Evolutionary conservation across 306 rosid genomes (phyloP), one percentile per base, ranked within the genome.

Genomic region (Quercus wislizeni): DNA sequence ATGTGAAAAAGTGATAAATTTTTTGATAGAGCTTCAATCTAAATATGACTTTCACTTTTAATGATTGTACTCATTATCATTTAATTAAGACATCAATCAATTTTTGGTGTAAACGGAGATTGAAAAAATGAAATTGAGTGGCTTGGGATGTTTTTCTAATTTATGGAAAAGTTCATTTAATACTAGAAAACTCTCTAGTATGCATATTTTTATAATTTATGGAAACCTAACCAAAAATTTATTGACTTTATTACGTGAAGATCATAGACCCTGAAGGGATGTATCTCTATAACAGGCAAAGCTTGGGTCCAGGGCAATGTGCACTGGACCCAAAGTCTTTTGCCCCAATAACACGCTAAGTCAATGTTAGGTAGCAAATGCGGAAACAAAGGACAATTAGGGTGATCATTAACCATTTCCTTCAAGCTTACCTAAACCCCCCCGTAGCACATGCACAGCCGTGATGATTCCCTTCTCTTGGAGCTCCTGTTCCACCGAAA

Each of bases 1-100:
- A 2, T 2, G 11, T 7, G 11, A 38, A 41, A 41, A 41, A 41
- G 2, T 41, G 11, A 41, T 30, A 41, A 2, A 0, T 41, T 41
- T 41, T 41, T 41, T 8, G 2, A 8, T 8, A 41, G 46, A 8
- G 4, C 1, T 58, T 6, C 0, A 9, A 27, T 58, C 1, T 23
- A 21, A 1, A 3, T 27, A 21, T 58, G 10, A 21, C 5, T 3
- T 21, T 0, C 0, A 3, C 9, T 20, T 58, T 0, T 11, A 2
- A 65, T 31, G 7, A 65, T 31, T 65, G 4, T 30, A 2, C 0
- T 41, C 0, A 41, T 41, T 2, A 8, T 41, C 1, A 8, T 41
- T 0, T 0, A 0, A 8, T 0, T 2, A 8, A 41, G 1, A 41
- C 0, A 8, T 2, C 1, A 41, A 41, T 41, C 0, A 0, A 7